phyloP scores from a whole-genome alignment of 1,139 yeast species.

The Geotrichum fermentans region DNA sequence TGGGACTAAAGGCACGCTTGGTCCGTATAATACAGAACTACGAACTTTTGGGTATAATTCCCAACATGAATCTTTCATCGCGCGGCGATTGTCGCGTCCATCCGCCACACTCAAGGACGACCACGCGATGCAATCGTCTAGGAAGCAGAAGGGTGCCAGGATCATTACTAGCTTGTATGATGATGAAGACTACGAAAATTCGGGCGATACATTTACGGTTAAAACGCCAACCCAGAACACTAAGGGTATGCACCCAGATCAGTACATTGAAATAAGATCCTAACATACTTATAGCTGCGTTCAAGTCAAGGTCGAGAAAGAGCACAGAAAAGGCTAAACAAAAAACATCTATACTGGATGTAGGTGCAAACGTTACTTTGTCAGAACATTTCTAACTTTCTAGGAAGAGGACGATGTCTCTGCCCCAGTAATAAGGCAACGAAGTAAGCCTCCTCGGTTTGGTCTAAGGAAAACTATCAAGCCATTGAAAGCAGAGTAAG shows the following conservation, averaged over 20 bases:
- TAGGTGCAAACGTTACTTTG: background rate
- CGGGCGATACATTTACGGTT: too few species aligned
- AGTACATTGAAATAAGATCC: too few species aligned
- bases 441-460: constrained; percentile 1
- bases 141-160: constrained; percentile 13
- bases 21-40: constrained; percentile 2
- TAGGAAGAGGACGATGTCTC: constrained; percentile 2
- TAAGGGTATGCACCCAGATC: too few species aligned
- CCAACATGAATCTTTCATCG: background rate
- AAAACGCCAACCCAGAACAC: too few species aligned
- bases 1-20: too few species aligned
- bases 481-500: constrained; percentile 7
- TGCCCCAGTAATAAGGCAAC: background rate
- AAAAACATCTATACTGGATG: background rate
- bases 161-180: constrained; percentile 11
- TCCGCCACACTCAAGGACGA: background rate
- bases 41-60: constrained; percentile 1
- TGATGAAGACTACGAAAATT: constrained; percentile 1
- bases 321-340: background rate
- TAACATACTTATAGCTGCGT: constrained; percentile 5
- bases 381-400: background rate
- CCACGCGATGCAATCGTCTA: constrained; percentile 8
- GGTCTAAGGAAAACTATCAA: constrained; percentile 4
- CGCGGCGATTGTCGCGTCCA: background rate
- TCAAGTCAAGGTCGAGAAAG: constrained; percentile 9